phyloP scores from a whole-genome alignment of 2,329 filamentous ascomycete species.

The Botryotinia calthae region DNA sequence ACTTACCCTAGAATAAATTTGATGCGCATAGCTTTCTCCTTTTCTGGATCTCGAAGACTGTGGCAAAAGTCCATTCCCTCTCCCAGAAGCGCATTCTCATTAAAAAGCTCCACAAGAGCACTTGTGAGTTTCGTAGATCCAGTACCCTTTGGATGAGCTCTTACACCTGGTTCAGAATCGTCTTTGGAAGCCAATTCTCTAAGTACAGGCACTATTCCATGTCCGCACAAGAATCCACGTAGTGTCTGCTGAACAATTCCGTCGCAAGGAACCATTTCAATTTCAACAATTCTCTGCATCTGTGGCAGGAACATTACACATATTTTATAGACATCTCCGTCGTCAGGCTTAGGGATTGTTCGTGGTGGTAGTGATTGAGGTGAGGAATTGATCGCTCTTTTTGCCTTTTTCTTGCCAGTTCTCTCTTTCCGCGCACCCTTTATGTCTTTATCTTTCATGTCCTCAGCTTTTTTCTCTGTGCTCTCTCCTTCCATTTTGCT shows the following conservation, averaged over 20 bases:
- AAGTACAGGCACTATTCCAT: not conserved
- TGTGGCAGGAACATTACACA: not conserved
- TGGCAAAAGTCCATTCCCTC: not conserved
- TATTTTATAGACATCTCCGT: not conserved
- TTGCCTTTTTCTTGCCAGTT: not conserved
- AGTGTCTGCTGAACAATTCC: not conserved
- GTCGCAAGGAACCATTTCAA: not conserved
- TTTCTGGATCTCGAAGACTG: not conserved
- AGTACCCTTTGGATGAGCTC: not conserved
- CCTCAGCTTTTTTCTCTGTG: not conserved
- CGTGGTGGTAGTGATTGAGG: not conserved
- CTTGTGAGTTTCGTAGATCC: not conserved
- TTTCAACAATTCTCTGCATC: not conserved
- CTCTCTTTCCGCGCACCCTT: not conserved
- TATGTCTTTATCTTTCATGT: not conserved
- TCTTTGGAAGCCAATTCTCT: not conserved
- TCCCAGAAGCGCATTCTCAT: not conserved
- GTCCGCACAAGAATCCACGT: not conserved
- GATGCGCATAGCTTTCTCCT: not conserved
- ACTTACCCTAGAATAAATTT: not conserved
- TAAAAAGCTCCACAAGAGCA: not conserved
- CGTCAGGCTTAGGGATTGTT: not conserved
- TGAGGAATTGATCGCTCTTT: not conserved
- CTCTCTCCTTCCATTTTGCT: not conserved
- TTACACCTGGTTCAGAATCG: not conserved